Conservation (phyloP, 768 basidiomycete species). For the Coprinellus micaceus region DNA sequence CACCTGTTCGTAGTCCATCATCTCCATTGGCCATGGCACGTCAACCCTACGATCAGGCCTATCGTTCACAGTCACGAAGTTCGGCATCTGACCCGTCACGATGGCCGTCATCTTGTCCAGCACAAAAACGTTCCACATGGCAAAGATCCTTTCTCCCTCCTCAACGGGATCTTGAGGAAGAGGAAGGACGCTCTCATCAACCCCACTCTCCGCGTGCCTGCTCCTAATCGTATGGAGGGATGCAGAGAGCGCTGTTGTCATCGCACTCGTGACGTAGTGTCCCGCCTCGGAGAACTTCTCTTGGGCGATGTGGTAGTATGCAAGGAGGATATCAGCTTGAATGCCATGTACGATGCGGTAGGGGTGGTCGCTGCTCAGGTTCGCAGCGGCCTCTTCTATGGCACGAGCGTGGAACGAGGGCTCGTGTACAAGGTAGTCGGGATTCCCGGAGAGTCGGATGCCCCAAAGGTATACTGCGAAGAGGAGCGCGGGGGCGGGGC, state of each 20-base stretch:
- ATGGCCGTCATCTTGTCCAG: conserved; percentile 38
- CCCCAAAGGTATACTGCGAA: conserved; percentile 38
- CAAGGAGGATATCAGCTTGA: conserved; percentile 53
- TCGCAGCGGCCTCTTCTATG: conserved; percentile 33
- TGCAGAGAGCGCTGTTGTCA: conserved; percentile 32
- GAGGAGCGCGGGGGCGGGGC: conserved; percentile 38
- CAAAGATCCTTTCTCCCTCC: conserved; percentile 35
- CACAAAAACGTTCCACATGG: conserved; percentile 33
- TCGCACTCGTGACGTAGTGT: conserved; percentile 37
- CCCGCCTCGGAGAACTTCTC: conserved; percentile 46
- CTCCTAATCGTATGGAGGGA: conserved; percentile 34
- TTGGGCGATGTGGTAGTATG: conserved; percentile 50
- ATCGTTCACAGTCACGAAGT: conserved; percentile 7
- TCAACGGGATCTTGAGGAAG: conserved; percentile 26
- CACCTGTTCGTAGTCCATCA: conserved; percentile 33
- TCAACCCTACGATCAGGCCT: conserved; percentile 22
- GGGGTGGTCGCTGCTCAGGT: conserved; percentile 38
- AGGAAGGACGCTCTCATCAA: conserved; percentile 10
- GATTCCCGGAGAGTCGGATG: conserved; percentile 28
- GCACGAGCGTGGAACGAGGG: conserved; percentile 40
- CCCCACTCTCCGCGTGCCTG: conserved; percentile 15
- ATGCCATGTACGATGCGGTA: conserved; percentile 43
- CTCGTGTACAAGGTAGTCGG: conserved; percentile 25
- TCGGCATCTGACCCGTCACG: conserved; percentile 3
- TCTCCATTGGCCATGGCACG: conserved; percentile 38